These are phyloP conservation scores for Fusarium beomiforme DNA, from an alignment of 2,329 filamentous ascomycete species.

Conservation along the genomic window DNA sequence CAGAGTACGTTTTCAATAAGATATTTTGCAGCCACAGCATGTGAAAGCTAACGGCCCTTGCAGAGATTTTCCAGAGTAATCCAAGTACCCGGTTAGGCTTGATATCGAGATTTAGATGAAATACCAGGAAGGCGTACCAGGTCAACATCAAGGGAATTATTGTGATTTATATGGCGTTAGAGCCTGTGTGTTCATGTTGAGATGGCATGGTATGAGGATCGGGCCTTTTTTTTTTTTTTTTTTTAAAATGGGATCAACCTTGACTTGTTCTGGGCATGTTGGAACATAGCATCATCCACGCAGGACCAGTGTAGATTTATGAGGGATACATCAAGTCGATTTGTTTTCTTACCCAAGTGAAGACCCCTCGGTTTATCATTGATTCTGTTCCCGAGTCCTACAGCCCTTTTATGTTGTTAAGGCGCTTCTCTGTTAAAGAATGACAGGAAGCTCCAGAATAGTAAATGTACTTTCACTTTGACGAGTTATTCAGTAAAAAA, in stretches of 20 bases:
- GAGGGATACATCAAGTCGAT: not conserved
- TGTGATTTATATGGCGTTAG: conserved; percentile 34
- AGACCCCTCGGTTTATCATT: not conserved
- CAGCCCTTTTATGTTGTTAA: no score
- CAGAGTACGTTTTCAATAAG: conserved; percentile 60
- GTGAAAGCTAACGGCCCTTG: conserved; percentile 1
- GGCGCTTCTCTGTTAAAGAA: not conserved
- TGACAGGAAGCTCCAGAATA: not conserved
- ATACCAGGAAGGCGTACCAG: conserved; percentile 29
- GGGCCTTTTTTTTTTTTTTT: conserved; percentile 3
- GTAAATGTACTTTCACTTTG: not conserved
- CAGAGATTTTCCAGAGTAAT: conserved; percentile 49
- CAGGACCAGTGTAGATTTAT: not conserved
- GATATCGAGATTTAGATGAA: conserved; percentile 3
- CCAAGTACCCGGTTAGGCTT: not conserved
- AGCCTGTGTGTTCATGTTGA: conserved; percentile 17
- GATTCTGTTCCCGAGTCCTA: not conserved
- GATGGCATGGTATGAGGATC: conserved; percentile 2
- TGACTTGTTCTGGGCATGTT: not conserved
- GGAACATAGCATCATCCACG: not conserved
- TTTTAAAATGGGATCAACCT: not conserved
- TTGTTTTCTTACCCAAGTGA: not conserved
- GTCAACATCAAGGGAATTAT: conserved; percentile 14
- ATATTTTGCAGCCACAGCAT: not conserved
- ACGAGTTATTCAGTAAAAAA: not conserved